Evolutionary conservation across 768 basidiomycete species (phyloP).

Genomic region (Tylopilus sp.): DNA sequence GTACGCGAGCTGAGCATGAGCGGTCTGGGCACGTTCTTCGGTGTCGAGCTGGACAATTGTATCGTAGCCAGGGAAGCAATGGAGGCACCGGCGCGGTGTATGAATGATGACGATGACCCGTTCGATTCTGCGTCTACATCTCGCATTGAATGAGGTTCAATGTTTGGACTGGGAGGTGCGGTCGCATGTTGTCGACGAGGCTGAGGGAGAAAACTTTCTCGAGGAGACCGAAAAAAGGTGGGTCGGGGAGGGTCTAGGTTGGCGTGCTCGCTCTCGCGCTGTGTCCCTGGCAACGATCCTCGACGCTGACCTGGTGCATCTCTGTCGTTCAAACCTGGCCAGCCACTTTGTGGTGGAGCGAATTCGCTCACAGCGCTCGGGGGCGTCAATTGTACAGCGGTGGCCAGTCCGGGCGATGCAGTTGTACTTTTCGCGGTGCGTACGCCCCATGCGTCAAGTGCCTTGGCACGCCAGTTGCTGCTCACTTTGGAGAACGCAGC

Average conservation of each 20-base stretch:
- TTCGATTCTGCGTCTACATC: slow-evolving; percentile 21
- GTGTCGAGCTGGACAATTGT: slow-evolving; percentile 27
- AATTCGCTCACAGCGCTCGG: slow-evolving; percentile 24
- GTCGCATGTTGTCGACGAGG: slow-evolving; percentile 28
- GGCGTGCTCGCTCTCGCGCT: slow-evolving; percentile 32
- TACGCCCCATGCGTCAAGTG: slow-evolving; percentile 33
- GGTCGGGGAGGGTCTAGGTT: slow-evolving; percentile 55
- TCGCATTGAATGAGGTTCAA: slow-evolving; percentile 7
- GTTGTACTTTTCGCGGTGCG: slow-evolving; percentile 16
- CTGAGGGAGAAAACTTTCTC: slow-evolving; percentile 50
- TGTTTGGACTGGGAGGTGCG: slow-evolving; percentile 33
- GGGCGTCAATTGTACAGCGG: slow-evolving; percentile 9
- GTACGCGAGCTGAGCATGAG: slow-evolving; percentile 58
- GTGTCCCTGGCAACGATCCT: slow-evolving; percentile 40
- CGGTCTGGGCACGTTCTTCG: slow-evolving; percentile 61
- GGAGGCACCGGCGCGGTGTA: slow-evolving; percentile 37
- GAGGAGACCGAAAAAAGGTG: slow-evolving; percentile 51
- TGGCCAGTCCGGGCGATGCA: not conserved
- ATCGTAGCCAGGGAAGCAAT: slow-evolving; percentile 45
- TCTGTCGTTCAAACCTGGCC: slow-evolving; percentile 6
- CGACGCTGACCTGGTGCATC: slow-evolving; percentile 26
- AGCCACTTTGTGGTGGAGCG: slow-evolving; percentile 10
- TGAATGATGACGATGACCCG: slow-evolving; percentile 21
- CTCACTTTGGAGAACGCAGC: slow-evolving; percentile 71
- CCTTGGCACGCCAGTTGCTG: slow-evolving; percentile 72